These are phyloP conservation scores for Calocera viscosa DNA, from an alignment of 768 basidiomycete species.

Conservation along the genomic window DNA sequence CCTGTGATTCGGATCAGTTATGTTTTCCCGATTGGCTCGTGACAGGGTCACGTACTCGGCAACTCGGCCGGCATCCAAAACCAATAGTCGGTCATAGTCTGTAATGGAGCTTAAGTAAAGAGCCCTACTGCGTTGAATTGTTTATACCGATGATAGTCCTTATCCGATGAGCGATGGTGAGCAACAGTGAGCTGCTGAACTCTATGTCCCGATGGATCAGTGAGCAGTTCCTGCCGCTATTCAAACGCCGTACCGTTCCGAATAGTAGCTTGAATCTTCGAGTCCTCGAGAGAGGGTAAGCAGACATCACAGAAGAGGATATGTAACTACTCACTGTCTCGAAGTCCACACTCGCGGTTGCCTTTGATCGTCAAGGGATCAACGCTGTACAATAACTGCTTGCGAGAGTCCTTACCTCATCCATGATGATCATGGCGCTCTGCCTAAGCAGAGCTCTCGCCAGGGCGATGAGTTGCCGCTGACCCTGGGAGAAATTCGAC, in stretches of 20 bases:
- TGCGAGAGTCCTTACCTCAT: slow-evolving; percentile 40
- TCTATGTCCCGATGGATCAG: slow-evolving; percentile 28
- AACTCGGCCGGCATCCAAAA: slow-evolving; percentile 43
- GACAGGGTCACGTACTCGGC: slow-evolving; percentile 19
- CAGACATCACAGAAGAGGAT: background rate
- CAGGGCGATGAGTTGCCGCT: slow-evolving; percentile 78
- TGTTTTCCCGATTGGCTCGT: slow-evolving; percentile 11
- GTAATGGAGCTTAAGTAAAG: slow-evolving; percentile 21
- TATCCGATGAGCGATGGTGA: slow-evolving; percentile 71
- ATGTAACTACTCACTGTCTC: slow-evolving; percentile 29
- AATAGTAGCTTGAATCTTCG: slow-evolving; percentile 81
- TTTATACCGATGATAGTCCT: slow-evolving; percentile 45
- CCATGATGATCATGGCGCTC: slow-evolving; percentile 62
- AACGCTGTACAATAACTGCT: slow-evolving; percentile 24
- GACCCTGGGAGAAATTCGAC: slow-evolving; percentile 84
- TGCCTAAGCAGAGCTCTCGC: slow-evolving; percentile 63
- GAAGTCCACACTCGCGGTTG: slow-evolving; percentile 72
- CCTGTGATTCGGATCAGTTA: slow-evolving; percentile 19
- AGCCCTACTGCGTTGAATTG: background rate
- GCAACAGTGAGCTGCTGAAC: slow-evolving; percentile 57
- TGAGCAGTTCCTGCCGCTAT: background rate
- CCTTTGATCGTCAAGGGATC: background rate
- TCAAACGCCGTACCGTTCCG: slow-evolving; percentile 32
- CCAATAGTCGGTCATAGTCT: slow-evolving; percentile 67
- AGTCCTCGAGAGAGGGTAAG: slow-evolving; percentile 59